phyloP scores from a whole-genome alignment of 345 rosid genomes.

The Bruguiera sexangula region DNA sequence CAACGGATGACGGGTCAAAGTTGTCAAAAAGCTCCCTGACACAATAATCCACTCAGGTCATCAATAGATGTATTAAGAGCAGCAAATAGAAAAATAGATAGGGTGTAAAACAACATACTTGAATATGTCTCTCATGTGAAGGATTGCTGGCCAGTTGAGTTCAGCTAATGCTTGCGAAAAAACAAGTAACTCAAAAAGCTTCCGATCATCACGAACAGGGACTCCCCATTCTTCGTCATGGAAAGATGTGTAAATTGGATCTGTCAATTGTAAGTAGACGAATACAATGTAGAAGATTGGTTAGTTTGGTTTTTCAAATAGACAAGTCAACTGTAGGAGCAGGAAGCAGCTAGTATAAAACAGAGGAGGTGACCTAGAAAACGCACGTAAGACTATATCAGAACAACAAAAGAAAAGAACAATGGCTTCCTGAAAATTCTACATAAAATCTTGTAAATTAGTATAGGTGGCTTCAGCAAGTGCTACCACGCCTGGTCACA shows the following conservation, averaged over 20 bases:
- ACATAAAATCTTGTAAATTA: too few species aligned
- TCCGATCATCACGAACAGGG: conserved; percentile 67
- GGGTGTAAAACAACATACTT: conserved; percentile 39
- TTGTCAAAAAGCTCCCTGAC: conserved; percentile 71
- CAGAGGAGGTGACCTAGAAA: not conserved
- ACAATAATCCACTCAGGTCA: conserved; percentile 14
- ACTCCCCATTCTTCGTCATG: conserved; percentile 92
- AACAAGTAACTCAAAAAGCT: conserved; percentile 77
- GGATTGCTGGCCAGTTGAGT: conserved; percentile 82
- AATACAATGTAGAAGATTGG: not conserved
- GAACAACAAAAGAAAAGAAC: too few species aligned
- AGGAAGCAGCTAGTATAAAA: not conserved
- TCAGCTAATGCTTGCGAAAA: conserved; percentile 96
- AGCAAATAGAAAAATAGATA: not conserved
- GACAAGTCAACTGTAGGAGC: not conserved
- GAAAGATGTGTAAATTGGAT: conserved; percentile 59
- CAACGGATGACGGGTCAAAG: conserved; percentile 58
- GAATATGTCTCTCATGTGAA: conserved; percentile 57
- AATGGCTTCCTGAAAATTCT: too few species aligned
- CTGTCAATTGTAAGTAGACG: conserved; percentile 26
- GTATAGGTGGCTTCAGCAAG: not conserved
- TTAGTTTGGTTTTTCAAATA: not conserved
- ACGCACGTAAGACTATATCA: not conserved
- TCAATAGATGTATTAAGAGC: too few species aligned
- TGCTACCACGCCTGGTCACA: not conserved